phyloP scores from a whole-genome alignment of 2,329 filamentous ascomycete genomes.

The Aschersonia sp. region DNA sequence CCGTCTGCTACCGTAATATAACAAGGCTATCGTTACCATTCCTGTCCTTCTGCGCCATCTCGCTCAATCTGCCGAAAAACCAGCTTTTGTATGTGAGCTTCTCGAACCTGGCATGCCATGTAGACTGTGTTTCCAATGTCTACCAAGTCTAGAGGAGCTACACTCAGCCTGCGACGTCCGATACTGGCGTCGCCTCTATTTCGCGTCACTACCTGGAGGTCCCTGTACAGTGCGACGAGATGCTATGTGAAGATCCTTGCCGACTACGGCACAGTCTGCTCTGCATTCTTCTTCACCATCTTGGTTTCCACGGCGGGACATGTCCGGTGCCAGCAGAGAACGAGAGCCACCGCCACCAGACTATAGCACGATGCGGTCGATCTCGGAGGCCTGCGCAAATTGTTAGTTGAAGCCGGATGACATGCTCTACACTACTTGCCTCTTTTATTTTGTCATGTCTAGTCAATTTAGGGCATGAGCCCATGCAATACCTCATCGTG shows the following conservation, averaged over 20 bases:
- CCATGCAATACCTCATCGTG: too few species aligned
- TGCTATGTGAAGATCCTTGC: conserved; percentile 1
- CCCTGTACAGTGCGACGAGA: not conserved
- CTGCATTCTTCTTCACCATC: not conserved
- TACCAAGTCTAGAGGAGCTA: conserved; percentile 10
- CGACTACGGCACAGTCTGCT: not conserved
- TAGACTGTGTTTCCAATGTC: conserved; percentile 8
- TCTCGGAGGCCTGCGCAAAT: too few species aligned
- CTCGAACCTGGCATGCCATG: conserved; percentile 3
- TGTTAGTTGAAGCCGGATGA: too few species aligned
- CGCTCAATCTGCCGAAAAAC: conserved; percentile 17
- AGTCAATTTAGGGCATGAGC: too few species aligned
- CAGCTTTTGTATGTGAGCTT: conserved; percentile 12
- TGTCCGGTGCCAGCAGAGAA: not conserved
- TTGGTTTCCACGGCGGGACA: not conserved
- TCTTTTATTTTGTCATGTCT: too few species aligned
- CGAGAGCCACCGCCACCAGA: not conserved
- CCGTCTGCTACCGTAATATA: too few species aligned
- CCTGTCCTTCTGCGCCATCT: conserved; percentile 9
- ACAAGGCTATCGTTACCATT: not conserved
- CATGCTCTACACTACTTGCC: too few species aligned
- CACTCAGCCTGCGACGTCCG: conserved; percentile 13
- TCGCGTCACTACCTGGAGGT: conserved; percentile 10
- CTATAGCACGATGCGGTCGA: not conserved
- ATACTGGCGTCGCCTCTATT: conserved; percentile 15